Conservation (phyloP, 2,329 filamentous ascomycete genomes). For the Pyrenophora seminiperda region DNA sequence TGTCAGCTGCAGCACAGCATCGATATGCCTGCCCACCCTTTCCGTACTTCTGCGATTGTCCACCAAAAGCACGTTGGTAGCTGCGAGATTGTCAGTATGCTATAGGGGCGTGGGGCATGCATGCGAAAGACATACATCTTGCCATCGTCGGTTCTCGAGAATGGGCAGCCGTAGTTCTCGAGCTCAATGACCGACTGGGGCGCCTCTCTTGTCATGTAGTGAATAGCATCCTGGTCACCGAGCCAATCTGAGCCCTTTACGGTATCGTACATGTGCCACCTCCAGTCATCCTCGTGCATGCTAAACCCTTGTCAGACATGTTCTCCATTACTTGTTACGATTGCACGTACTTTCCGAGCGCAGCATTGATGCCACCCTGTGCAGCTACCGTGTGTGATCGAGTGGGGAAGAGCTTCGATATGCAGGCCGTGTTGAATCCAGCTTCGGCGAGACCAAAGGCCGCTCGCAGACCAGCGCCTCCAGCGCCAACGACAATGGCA, state of each 20-base stretch:
- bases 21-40: conserved; percentile 98
- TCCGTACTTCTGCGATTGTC: conserved; percentile 91
- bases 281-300: conserved; percentile 98
- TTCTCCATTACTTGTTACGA: not conserved
- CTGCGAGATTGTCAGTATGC: conserved; percentile 49
- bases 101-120: too few species aligned
- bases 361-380: conserved; percentile 82
- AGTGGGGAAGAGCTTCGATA: conserved; percentile 84
- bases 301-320: conserved; percentile 38
- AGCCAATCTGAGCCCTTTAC: conserved; percentile 98
- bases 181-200: conserved; percentile 91
- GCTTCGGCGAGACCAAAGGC: conserved; percentile 87
- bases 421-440: conserved; percentile 87
- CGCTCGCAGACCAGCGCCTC: conserved; percentile 79
- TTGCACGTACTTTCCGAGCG: conserved; percentile 70
- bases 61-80: conserved; percentile 98
- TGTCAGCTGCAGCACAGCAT: conserved; percentile 93
- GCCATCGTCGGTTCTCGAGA: conserved; percentile 94
- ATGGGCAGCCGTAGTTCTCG: conserved; percentile 96
- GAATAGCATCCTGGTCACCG: conserved; percentile 95
- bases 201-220: conserved; percentile 97
- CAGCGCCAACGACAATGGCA: conserved; percentile 89
- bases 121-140: conserved; percentile 68
- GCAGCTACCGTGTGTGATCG: conserved; percentile 81
- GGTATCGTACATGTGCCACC: conserved; percentile 99